Conservation (phyloP, 495 filamentous ascomycete species). For the Hyphodiscus hymeniophilus region DNA sequence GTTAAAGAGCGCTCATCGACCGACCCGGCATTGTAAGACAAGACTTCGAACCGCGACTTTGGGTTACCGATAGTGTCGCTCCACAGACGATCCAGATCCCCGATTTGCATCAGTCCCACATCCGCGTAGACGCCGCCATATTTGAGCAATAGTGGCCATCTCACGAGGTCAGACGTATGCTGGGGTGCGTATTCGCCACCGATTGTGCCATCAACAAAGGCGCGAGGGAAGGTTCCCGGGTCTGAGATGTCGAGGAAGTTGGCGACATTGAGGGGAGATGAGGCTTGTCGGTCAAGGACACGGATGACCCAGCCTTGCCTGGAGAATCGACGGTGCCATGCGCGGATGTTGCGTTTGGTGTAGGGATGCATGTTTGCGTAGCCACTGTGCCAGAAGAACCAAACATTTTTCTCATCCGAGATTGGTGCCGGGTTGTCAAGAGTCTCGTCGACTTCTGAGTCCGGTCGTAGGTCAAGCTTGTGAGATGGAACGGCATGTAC, state of each 20-base stretch:
- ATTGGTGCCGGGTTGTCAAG: slow-evolving; percentile 34
- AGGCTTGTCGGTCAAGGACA: slow-evolving; percentile 35
- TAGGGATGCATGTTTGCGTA: slow-evolving; percentile 40
- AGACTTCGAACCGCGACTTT: slow-evolving; percentile 35
- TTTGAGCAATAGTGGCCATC: slow-evolving; percentile 43
- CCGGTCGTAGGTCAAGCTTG: slow-evolving; percentile 35
- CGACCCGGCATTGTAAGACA: slow-evolving; percentile 35
- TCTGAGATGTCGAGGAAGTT: slow-evolving; percentile 40
- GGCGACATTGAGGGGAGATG: slow-evolving; percentile 37
- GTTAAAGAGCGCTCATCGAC: slow-evolving; percentile 27
- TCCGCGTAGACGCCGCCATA: slow-evolving; percentile 51
- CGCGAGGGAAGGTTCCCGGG: slow-evolving; percentile 34
- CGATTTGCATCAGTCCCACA: slow-evolving; percentile 46
- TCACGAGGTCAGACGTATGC: slow-evolving; percentile 48
- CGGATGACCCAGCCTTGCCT: slow-evolving; percentile 43
- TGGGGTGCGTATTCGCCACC: slow-evolving; percentile 39
- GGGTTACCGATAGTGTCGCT: slow-evolving; percentile 35
- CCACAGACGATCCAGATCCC: slow-evolving; percentile 46
- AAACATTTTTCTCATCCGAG: slow-evolving; percentile 41
- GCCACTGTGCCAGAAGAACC: slow-evolving; percentile 49
- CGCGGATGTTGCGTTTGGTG: slow-evolving; percentile 45
- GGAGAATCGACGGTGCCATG: slow-evolving; percentile 45
- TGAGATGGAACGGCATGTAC: slow-evolving; percentile 26
- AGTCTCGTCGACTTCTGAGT: slow-evolving; percentile 36
- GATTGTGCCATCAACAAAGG: slow-evolving; percentile 39